phyloP scores from a whole-genome alignment of 768 basidiomycete genomes.

The Boletus huronensis region DNA sequence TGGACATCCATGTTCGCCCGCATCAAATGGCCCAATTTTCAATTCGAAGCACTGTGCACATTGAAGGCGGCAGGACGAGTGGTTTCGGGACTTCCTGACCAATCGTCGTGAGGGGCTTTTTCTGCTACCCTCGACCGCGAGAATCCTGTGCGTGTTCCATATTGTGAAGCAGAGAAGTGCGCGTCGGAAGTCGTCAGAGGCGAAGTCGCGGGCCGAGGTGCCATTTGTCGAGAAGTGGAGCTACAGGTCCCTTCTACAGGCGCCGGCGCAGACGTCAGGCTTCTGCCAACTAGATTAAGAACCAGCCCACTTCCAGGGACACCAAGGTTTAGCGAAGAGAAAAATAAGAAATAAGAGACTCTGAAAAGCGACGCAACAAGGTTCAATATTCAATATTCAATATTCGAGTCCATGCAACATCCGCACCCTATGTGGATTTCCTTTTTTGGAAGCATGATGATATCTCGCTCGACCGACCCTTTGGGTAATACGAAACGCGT shows the following conservation, averaged over 20 bases:
- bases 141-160: constrained; percentile 31
- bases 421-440: constrained; percentile 16
- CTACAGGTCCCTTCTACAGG: constrained; percentile 3
- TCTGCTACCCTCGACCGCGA: constrained; percentile 28
- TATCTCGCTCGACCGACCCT: neutral
- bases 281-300: constrained; percentile 3
- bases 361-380: neutral
- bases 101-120: constrained; percentile 14
- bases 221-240: constrained; percentile 22
- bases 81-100: constrained; percentile 14
- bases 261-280: constrained; percentile 3
- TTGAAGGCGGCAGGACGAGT: constrained; percentile 7
- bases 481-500: constrained; percentile 9
- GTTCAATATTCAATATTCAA: too few species aligned
- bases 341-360: neutral
- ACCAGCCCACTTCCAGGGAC: neutral
- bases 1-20: constrained; percentile 8
- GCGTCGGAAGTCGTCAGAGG: constrained; percentile 14
- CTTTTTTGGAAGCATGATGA: constrained; percentile 16
- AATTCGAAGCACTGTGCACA: constrained; percentile 30
- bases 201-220: constrained; percentile 9
- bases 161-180: constrained; percentile 20
- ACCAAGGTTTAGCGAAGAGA: neutral
- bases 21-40: constrained; percentile 27
- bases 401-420: constrained; percentile 22